Percentiles rank a stretch among this genome's conserved stretches.
phyloP scores from a whole-genome alignment of 2,329 filamentous ascomycete genomes.

The Leptoxyphium fumago region DNA sequence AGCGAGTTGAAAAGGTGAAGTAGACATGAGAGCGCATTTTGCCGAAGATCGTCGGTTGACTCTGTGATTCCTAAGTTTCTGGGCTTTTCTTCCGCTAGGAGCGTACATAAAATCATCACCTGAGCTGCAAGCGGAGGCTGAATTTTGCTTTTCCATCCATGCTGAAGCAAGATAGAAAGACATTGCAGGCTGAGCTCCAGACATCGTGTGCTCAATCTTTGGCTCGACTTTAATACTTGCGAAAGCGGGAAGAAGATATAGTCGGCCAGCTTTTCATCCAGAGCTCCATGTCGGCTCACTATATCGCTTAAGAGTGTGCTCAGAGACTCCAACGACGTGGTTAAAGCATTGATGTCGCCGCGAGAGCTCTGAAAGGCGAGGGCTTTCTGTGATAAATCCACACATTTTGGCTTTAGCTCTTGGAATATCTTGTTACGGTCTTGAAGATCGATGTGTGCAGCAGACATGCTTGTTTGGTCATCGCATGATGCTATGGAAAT shows the following conservation, averaged over 20 bases:
- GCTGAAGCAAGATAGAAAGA: constrained; percentile 54
- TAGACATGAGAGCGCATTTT: constrained; percentile 58
- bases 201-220: constrained; percentile 53
- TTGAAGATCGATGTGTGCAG: constrained; percentile 5
- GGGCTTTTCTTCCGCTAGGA: constrained; percentile 62
- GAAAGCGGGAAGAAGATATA: constrained; percentile 91
- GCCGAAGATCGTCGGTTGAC: constrained; percentile 59
- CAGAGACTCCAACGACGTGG: constrained; percentile 32
- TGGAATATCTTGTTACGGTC: constrained; percentile 24
- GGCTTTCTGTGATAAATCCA: constrained; percentile 41
- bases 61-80: constrained; percentile 36
- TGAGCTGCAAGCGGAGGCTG: constrained; percentile 63
- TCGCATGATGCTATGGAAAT: not conserved
- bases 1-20: constrained; percentile 49
- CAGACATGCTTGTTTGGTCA: not conserved
- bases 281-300: constrained; percentile 17
- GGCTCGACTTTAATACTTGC: constrained; percentile 65
- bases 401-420: constrained; percentile 43
- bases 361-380: constrained; percentile 35
- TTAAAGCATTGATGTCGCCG: constrained; percentile 31
- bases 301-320: constrained; percentile 25
- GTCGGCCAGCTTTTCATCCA: constrained; percentile 77
- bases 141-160: constrained; percentile 66
- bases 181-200: constrained; percentile 67
- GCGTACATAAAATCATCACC: constrained; percentile 68